Evolutionary conservation across 202 grass and related monocot species (phyloP).

Genomic region (Zizania palustris): DNA sequence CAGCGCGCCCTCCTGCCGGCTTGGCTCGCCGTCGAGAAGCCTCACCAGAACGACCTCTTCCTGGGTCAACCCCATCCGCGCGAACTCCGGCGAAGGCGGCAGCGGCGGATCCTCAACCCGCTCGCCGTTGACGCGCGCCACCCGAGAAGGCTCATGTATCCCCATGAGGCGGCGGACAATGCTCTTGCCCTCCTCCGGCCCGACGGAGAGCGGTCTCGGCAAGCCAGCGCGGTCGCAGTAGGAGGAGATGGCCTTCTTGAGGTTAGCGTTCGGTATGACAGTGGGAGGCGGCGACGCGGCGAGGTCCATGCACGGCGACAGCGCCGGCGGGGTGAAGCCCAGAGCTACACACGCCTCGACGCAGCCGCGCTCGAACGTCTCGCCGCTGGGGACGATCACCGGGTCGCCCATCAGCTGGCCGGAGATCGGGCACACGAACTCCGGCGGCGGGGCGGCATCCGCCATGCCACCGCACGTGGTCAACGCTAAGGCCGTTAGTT

Average conservation of each 20-base stretch:
- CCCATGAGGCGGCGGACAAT: neutral
- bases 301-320: neutral
- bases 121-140: neutral
- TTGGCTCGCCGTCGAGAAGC: slow-evolving; percentile 27
- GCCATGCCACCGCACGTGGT: no score
- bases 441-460: neutral
- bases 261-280: slow-evolving; percentile 35
- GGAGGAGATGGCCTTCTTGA: slow-evolving; percentile 44
- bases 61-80: neutral
- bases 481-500: neutral
- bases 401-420: slow-evolving; percentile 49
- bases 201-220: neutral
- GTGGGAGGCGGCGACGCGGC: slow-evolving; percentile 5
- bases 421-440: slow-evolving; percentile 52
- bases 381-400: slow-evolving; percentile 39
- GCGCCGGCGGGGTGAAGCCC: no score
- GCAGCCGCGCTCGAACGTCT: slow-evolving; percentile 45
- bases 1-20: slow-evolving; percentile 29
- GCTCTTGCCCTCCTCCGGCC: neutral
- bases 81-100: neutral
- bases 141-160: neutral
- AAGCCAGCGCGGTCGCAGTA: slow-evolving; percentile 41
- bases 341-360: slow-evolving; percentile 29
- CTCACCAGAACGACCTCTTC: slow-evolving; percentile 36
- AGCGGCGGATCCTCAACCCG: neutral